Evolutionary conservation across 257 asterid genomes (phyloP).

Genomic region (Apocynum venetum): DNA sequence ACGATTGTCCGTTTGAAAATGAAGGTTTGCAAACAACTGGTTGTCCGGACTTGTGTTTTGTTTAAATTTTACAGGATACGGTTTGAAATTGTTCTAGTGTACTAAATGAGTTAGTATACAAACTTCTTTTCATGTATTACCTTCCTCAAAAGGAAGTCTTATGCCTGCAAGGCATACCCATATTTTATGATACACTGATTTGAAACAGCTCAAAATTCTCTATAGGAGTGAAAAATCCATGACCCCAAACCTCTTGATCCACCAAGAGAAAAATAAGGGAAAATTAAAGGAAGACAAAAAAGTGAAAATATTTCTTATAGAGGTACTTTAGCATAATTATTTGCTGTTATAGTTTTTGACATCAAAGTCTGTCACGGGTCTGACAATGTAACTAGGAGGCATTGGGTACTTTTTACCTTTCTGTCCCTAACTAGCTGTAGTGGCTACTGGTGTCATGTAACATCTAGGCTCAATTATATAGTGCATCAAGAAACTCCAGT

Average conservation of each 20-base stretch:
- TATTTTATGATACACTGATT: background rate
- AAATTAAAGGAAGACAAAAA: background rate
- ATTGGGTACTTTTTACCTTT: background rate
- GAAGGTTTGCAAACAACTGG: background rate
- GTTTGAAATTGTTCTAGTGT: background rate
- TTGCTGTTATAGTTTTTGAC: background rate
- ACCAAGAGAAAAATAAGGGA: background rate
- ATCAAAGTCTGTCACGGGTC: background rate
- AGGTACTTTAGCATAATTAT: background rate
- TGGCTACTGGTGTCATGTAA: background rate
- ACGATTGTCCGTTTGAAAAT: no score
- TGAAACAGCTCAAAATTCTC: background rate
- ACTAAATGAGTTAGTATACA: background rate
- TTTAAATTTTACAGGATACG: background rate
- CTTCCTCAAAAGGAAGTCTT: background rate
- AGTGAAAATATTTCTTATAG: background rate
- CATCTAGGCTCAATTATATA: background rate
- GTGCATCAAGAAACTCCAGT: background rate
- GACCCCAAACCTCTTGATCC: background rate
- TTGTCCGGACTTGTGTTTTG: background rate
- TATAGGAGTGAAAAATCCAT: background rate
- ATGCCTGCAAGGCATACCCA: background rate
- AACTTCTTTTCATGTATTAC: background rate
- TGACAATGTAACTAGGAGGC: background rate
- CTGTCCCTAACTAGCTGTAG: background rate